Conservation (phyloP, 257 asterid genomes). For the Fraxinus excelsior region DNA sequence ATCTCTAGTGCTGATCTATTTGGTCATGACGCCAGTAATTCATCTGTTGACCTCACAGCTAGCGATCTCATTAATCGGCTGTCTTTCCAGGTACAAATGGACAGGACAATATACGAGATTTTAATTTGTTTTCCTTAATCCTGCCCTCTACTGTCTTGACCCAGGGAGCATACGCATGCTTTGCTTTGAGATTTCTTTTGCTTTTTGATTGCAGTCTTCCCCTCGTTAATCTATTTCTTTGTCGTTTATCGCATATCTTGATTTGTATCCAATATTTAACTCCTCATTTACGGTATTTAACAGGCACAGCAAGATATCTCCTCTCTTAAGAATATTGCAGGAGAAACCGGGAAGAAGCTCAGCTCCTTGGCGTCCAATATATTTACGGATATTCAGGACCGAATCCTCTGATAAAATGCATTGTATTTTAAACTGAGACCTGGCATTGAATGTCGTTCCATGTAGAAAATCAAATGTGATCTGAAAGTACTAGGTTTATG, state of each 20-base stretch:
- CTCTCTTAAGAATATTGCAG: slow-evolving; percentile 86
- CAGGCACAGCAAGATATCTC: slow-evolving; percentile 98
- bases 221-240: background rate
- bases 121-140: background rate
- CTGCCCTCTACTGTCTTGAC: background rate
- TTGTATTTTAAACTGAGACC: slow-evolving; percentile 28
- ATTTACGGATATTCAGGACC: slow-evolving; percentile 86
- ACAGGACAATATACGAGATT: background rate
- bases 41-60: slow-evolving; percentile 60
- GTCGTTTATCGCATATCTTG: background rate
- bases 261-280: background rate
- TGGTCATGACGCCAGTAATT: slow-evolving; percentile 46
- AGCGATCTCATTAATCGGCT: slow-evolving; percentile 82
- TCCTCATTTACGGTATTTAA: slow-evolving; percentile 3
- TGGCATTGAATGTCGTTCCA: slow-evolving; percentile 22
- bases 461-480: slow-evolving; percentile 18
- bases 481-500: slow-evolving; percentile 19
- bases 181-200: background rate
- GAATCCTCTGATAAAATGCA: slow-evolving; percentile 61
- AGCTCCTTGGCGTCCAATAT: slow-evolving; percentile 72
- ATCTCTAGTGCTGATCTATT: slow-evolving; percentile 96
- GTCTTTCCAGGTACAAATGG: slow-evolving; percentile 79
- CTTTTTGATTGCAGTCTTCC: background rate
- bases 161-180: background rate
- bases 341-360: slow-evolving; percentile 94